Evolutionary conservation across 192 early-diverging fungal genomes (phyloP), one percentile per base, ranked within the genome.

Genomic region (Podila epigama): DNA sequence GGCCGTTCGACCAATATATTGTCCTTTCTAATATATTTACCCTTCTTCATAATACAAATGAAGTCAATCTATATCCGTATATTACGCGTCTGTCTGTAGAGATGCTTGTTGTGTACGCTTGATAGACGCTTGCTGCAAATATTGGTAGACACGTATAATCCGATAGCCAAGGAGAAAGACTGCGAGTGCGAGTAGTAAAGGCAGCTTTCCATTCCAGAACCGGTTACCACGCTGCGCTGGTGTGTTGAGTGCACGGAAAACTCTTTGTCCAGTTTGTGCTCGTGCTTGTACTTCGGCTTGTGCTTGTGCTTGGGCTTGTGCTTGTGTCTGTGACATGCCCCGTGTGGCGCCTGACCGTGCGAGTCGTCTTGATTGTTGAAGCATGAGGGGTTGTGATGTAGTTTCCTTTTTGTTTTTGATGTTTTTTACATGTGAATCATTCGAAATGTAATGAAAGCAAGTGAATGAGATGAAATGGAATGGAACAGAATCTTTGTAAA

Each of bases 281-380:
- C 64, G 69, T 3, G 52, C 53, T 35, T 40, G 61, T 20, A n/a
- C n/a, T n/a, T n/a, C n/a, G n/a, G n/a, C n/a, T n/a, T n/a, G n/a
- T n/a, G n/a, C n/a, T n/a, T n/a, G n/a, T n/a, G n/a, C n/a, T n/a
- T n/a, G n/a, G n/a, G n/a, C n/a, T n/a, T n/a, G n/a, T n/a, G n/a
- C n/a, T 8, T 48, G 44, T 4, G 20, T 22, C 3, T n/a, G 44
- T 41, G 40, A 2, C n/a, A 40, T 5, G 12, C 71, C 71, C 51
- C 71, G 37, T 25, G 62, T 58, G 25, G 54, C 65, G 5, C 71
- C 53, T 37, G 71, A 68, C 32, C 65, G 34, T 12, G 71, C 60
- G 11, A 75, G 71, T 62, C 71, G 58, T 11, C 71, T 18, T 41
- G 71, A 65, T 52, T 75, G 71, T 15, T 75, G 65, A 1, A 75